Evolutionary conservation across 768 basidiomycete species (phyloP).

Genomic region (Phanerochaete carnosa): DNA sequence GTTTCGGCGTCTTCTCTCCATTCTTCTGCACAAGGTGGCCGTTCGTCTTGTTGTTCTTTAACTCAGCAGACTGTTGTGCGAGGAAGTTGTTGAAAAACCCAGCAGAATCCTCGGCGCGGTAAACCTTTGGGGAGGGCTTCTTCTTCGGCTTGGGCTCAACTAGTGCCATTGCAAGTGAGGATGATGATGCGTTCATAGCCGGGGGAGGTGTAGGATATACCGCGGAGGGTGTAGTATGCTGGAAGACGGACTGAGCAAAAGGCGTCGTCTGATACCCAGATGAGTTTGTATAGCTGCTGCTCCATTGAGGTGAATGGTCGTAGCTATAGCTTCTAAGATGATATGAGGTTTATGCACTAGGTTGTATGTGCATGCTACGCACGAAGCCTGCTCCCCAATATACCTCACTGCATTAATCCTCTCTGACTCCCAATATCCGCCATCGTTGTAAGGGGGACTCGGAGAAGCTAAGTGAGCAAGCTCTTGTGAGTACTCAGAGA

Average conservation of each 20-base stretch:
- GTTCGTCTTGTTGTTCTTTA: slow-evolving; percentile 20
- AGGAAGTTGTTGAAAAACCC: slow-evolving; percentile 69
- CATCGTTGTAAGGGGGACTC: slow-evolving; percentile 40
- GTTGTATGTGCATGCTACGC: slow-evolving; percentile 5
- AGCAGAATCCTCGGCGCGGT: slow-evolving; percentile 55
- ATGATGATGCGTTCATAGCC: slow-evolving; percentile 60
- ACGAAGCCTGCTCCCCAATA: slow-evolving; percentile 45
- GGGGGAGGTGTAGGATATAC: slow-evolving; percentile 72
- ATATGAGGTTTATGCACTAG: background rate
- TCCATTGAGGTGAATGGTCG: slow-evolving; percentile 38
- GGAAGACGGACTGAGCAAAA: slow-evolving; percentile 65
- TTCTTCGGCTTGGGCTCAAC: slow-evolving; percentile 37
- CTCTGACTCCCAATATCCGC: slow-evolving; percentile 62
- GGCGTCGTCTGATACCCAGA: slow-evolving; percentile 52
- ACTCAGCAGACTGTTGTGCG: slow-evolving; percentile 48
- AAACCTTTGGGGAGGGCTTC: slow-evolving; percentile 27
- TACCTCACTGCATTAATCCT: slow-evolving; percentile 60
- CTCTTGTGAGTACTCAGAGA: slow-evolving; percentile 67
- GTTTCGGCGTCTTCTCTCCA: slow-evolving; percentile 3
- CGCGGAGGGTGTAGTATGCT: slow-evolving; percentile 54
- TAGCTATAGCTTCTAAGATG: slow-evolving; percentile 23
- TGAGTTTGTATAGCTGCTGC: slow-evolving; percentile 35
- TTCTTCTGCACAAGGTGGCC: background rate
- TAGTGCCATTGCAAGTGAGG: slow-evolving; percentile 73
- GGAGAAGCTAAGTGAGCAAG: slow-evolving; percentile 52